Conservation (phyloP, 1,139 yeast species). For the Ogataea hybrid region DNA sequence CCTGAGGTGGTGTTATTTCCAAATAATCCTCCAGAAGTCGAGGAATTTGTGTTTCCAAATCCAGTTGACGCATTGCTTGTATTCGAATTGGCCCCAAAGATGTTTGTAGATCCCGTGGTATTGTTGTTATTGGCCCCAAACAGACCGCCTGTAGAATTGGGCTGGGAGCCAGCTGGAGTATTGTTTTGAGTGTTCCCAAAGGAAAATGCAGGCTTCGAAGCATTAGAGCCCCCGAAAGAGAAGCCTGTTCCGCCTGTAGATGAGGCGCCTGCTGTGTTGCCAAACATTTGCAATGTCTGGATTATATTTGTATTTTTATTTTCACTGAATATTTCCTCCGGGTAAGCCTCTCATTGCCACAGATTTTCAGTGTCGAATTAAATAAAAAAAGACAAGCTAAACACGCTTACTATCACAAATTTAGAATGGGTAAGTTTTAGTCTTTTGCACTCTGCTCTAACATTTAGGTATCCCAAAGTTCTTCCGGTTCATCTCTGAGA, state of each 20-base stretch:
- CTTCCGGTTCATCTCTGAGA: slow-evolving; percentile 93
- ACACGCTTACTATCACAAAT: slow-evolving; percentile 1
- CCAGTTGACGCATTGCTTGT: background rate
- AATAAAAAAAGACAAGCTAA: slow-evolving; percentile 3
- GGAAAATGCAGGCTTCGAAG: slow-evolving; percentile 6
- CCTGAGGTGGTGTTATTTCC: slow-evolving; percentile 4
- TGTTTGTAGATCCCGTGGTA: background rate
- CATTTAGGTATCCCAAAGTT: slow-evolving; percentile 89
- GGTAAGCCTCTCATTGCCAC: slow-evolving; percentile 9
- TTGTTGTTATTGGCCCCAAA: slow-evolving; percentile 9
- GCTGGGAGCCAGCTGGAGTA: slow-evolving; percentile 3
- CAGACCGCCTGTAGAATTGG: slow-evolving; percentile 2
- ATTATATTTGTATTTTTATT: slow-evolving; percentile 2
- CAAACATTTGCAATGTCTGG: slow-evolving; percentile 4
- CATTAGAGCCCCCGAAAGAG: slow-evolving; percentile 6
- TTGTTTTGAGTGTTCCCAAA: slow-evolving; percentile 11
- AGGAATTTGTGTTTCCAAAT: slow-evolving; percentile 2
- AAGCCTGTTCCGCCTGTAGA: slow-evolving; percentile 15
- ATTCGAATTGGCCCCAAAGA: slow-evolving; percentile 3
- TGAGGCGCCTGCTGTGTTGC: slow-evolving; percentile 5
- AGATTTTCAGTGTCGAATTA: slow-evolving; percentile 2
- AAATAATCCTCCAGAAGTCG: slow-evolving; percentile 3
- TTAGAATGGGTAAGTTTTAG: slow-evolving; percentile 15
- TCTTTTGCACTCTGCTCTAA: background rate
- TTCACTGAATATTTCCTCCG: slow-evolving; percentile 4